Evolutionary conservation across 2,329 filamentous ascomycete species (phyloP), one percentile per base, ranked within the genome.

Genomic region (Colletotrichum costaricense): DNA sequence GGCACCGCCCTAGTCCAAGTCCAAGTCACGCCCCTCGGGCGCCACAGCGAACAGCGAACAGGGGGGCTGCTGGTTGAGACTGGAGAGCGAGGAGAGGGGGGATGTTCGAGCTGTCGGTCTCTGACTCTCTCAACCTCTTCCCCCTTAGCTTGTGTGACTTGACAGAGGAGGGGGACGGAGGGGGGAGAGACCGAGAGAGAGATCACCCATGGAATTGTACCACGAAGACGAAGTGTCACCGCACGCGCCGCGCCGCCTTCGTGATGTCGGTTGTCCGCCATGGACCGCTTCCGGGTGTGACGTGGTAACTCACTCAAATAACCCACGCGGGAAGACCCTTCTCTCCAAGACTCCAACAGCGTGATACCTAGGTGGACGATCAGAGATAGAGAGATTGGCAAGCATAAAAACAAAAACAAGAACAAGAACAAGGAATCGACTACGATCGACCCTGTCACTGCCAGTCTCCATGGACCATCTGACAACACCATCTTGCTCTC

Each of bases 231-330:
- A 42, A 30, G 33, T 56, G 35, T 67, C 38, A 35, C 57, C 65
- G 60, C 71, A 65, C 56, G 67, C 67, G 71, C 71, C 71, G 66
- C 60, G 55, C n/a, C 52, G 70, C 69, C 54, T 49, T 33, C 30
- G 3, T 28, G 26, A 49, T 63, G 22, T 33, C 22, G 33, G 24
- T 60, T 30, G 33, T 30, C 46, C 42, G 42, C 55, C 52, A 59
- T 9, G 19, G 58, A 26, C 63, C 54, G 63, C 35, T 58, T 67
- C 33, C 63, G 63, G 62, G 52, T 30, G 46, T 33, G 14, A 42
- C 38, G 38, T 42, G 42, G 42, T 49, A n/a, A 22, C 30, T 49
- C 62, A 54, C 62, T 55, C 49, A 38, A 38, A 64, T 55, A 26
- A 9, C 62, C 62, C 19, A 49, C 42, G 8, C 42, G 62, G 46